A percentile compares a stretch with the other conserved stretches of the same genome.
phyloP scores from a whole-genome alignment of 306 rosid genomes.

The Adenanthera pavonina region DNA sequence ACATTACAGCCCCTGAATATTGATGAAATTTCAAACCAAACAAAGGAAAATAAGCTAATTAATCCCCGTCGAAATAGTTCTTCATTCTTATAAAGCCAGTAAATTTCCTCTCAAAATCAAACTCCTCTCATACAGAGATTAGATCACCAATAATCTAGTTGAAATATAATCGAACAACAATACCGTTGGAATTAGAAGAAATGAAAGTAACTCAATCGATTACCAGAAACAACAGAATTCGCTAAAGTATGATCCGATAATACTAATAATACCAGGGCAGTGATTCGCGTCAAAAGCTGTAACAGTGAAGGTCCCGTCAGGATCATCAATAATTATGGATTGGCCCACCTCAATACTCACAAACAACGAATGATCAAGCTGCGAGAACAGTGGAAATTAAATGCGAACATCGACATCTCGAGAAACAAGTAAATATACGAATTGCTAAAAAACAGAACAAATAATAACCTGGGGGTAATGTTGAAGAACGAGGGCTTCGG shows the following conservation, averaged over 20 bases:
- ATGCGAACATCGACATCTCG: background rate
- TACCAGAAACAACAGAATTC: background rate
- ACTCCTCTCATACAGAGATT: constrained; percentile 6
- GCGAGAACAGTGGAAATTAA: constrained; percentile 8
- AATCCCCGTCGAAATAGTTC: constrained; percentile 32
- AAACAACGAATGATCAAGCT: constrained; percentile 62
- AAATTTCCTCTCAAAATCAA: background rate
- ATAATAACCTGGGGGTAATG: constrained; percentile 54
- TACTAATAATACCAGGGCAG: constrained; percentile 65
- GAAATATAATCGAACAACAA: background rate
- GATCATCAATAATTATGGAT: constrained; percentile 56
- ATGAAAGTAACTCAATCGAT: background rate
- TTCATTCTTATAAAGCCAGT: constrained; percentile 4
- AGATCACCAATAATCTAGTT: background rate
- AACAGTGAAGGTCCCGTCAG: constrained; percentile 61
- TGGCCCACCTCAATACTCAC: constrained; percentile 60
- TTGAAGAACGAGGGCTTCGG: constrained; percentile 64
- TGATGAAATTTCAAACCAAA: constrained; percentile 43
- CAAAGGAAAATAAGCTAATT: constrained; percentile 42
- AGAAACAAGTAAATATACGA: background rate
- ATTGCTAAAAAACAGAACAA: too few relatives aligned
- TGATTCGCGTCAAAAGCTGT: constrained; percentile 80
- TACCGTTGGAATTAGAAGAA: background rate
- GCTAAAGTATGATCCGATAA: background rate
- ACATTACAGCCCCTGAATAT: constrained; percentile 79